A percentile compares a stretch with the other conserved stretches of the same genome.
Evolutionary conservation across 2,329 filamentous ascomycete species (phyloP).

Genomic region (Neoascochyta sp.): DNA sequence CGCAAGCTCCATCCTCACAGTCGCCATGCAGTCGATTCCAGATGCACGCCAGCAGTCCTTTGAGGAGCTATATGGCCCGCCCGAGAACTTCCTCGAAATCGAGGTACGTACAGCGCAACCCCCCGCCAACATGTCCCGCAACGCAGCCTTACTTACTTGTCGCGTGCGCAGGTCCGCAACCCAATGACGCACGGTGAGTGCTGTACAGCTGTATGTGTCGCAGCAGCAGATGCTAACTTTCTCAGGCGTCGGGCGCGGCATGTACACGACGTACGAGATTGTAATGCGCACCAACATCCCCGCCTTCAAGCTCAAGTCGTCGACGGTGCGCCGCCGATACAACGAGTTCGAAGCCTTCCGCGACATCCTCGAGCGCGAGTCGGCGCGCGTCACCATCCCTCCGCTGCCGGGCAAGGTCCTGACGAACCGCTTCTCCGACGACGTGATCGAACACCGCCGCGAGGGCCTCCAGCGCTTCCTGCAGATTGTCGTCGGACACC

Average conservation of each 20-base stretch:
- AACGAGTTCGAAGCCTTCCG: constrained; percentile 99
- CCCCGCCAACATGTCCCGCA: constrained; percentile 6
- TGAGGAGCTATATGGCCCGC: constrained; percentile 97
- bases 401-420: constrained; percentile 96
- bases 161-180: constrained; percentile 69
- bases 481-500: constrained; percentile 96
- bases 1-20: too few species aligned
- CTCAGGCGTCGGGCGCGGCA: constrained; percentile 87
- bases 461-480: constrained; percentile 92
- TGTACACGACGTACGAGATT: constrained; percentile 99
- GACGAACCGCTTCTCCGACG: constrained; percentile 95
- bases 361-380: constrained; percentile 94
- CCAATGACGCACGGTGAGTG: constrained; percentile 48
- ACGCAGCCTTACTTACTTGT: constrained; percentile 21
- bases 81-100: constrained; percentile 98
- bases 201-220: too few species aligned
- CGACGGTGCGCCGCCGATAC: constrained; percentile 86
- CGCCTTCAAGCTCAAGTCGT: constrained; percentile 88
- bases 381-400: constrained; percentile 89
- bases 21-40: constrained; percentile 59
- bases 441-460: constrained; percentile 91
- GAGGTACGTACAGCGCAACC: constrained; percentile 57
- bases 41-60: constrained; percentile 85
- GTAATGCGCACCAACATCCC: constrained; percentile 97
- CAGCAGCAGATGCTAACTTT: constrained; percentile 47